These are phyloP conservation scores for Sambucus nigra DNA, from an alignment of 129 eudicot species.

Conservation along the genomic window DNA sequence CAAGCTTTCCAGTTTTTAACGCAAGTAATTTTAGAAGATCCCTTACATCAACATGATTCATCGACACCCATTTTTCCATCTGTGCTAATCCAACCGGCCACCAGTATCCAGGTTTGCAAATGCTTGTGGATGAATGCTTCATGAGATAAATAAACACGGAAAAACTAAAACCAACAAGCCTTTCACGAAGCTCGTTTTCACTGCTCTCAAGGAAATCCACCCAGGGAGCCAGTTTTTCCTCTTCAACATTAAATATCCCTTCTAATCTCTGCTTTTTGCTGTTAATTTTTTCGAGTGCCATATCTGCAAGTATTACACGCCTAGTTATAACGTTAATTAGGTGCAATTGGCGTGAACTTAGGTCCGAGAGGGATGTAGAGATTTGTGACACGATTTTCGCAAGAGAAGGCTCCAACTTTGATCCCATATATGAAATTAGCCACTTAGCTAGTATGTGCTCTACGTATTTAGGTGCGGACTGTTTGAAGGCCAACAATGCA, in stretches of 20 bases:
- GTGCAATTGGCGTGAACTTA: conserved; percentile 66
- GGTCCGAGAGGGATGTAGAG: conserved; percentile 23
- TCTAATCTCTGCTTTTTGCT: conserved; percentile 19
- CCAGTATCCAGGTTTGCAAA: conserved; percentile 28
- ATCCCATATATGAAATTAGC: conserved; percentile 31
- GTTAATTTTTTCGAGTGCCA: conserved; percentile 17
- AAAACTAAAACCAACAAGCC: conserved; percentile 54
- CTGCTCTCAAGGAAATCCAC: conserved; percentile 33
- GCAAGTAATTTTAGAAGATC: conserved; percentile 40
- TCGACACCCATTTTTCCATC: conserved; percentile 60
- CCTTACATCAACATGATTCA: conserved; percentile 17
- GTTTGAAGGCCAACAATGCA: conserved; percentile 56
- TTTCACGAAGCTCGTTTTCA: conserved; percentile 65
- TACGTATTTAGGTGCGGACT: conserved; percentile 35
- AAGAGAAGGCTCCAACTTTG: conserved; percentile 24
- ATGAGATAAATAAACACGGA: conserved; percentile 19
- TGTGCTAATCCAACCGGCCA: conserved; percentile 48
- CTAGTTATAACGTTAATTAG: conserved; percentile 58
- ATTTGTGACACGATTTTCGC: conserved; percentile 18
- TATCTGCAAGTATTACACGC: conserved; percentile 39
- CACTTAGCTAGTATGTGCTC: conserved; percentile 50
- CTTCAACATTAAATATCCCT: conserved; percentile 15
- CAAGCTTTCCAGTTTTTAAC: conserved; percentile 35
- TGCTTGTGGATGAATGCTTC: conserved; percentile 16
- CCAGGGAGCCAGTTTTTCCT: conserved; percentile 33